phyloP scores from a whole-genome alignment of 2,329 filamentous ascomycete genomes.

The Cercospora canescens region DNA sequence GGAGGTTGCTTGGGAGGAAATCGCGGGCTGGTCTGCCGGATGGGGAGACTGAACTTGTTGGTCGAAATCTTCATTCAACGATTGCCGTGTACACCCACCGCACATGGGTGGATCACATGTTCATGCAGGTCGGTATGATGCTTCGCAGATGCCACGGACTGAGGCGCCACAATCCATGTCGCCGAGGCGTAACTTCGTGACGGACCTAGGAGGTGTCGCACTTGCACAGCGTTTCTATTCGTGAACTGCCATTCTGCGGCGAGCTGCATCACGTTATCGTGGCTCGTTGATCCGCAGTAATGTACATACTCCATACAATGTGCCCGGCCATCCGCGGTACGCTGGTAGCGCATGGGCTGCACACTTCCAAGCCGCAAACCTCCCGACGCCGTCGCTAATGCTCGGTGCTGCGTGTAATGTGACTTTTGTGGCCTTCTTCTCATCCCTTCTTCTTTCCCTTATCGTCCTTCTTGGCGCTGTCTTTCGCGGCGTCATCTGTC shows the following conservation, averaged over 20 bases:
- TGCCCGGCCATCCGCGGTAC: slow-evolving; percentile 11
- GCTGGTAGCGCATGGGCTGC: slow-evolving; percentile 19
- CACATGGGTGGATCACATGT: neutral
- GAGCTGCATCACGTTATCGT: neutral
- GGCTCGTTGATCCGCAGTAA: slow-evolving; percentile 12
- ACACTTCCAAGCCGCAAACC: slow-evolving; percentile 14
- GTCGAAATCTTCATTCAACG: neutral
- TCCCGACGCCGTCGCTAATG: slow-evolving; percentile 26
- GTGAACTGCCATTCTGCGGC: neutral
- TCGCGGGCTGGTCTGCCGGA: slow-evolving; percentile 67
- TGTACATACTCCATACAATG: slow-evolving; percentile 24
- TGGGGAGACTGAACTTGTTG: slow-evolving; percentile 36
- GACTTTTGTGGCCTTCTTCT: slow-evolving; percentile 22
- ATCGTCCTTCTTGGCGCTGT: slow-evolving; percentile 54
- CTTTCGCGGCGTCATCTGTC: slow-evolving; percentile 50
- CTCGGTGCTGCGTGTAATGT: slow-evolving; percentile 3
- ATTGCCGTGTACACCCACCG: neutral
- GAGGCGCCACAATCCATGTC: neutral
- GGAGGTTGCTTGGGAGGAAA: slow-evolving; percentile 61
- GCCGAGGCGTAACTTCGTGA: neutral
- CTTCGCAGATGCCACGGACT: neutral
- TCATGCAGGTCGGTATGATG: neutral
- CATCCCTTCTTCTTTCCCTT: slow-evolving; percentile 57
- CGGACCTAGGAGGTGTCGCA: neutral
- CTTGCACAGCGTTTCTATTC: neutral